Conservation (phyloP, 495 filamentous ascomycete genomes). For the Aspergillus panamensis region DNA sequence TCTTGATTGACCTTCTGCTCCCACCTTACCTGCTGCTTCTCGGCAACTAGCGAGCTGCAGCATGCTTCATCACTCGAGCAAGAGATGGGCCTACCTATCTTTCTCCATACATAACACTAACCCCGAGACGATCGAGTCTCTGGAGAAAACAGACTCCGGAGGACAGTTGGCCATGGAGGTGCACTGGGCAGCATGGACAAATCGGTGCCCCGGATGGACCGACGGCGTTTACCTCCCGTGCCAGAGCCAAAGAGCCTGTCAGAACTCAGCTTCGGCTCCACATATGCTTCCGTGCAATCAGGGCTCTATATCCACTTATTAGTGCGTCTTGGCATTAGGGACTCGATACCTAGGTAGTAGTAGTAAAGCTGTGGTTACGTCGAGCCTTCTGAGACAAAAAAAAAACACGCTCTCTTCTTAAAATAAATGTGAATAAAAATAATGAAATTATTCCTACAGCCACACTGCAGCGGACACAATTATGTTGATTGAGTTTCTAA, state of each 20-base stretch:
- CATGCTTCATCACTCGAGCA: constrained; percentile 7
- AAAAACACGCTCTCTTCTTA: background rate
- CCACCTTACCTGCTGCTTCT: constrained; percentile 20
- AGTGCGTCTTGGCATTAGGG: constrained; percentile 22
- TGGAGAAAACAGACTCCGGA: background rate
- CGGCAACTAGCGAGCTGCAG: constrained; percentile 16
- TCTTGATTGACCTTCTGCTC: constrained; percentile 8
- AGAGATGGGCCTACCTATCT: background rate
- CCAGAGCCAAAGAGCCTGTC: constrained; percentile 16
- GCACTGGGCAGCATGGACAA: background rate
- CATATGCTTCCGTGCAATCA: constrained; percentile 20
- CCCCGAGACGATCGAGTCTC: constrained; percentile 14
- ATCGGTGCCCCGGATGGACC: constrained; percentile 16
- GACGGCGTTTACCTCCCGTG: constrained; percentile 19
- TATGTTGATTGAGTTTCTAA: background rate
- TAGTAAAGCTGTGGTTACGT: constrained; percentile 9
- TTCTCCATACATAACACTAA: background rate
- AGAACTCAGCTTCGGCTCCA: constrained; percentile 18
- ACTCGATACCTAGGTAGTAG: too few species aligned
- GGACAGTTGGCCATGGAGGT: background rate
- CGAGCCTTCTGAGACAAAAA: constrained; percentile 10
- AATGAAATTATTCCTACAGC: constrained; percentile 20
- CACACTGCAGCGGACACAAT: constrained; percentile 14
- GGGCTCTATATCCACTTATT: constrained; percentile 11
- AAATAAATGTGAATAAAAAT: constrained; percentile 14